Conservation (phyloP, 139 green algal genomes). For the Raphidocelis subcapitata region DNA sequence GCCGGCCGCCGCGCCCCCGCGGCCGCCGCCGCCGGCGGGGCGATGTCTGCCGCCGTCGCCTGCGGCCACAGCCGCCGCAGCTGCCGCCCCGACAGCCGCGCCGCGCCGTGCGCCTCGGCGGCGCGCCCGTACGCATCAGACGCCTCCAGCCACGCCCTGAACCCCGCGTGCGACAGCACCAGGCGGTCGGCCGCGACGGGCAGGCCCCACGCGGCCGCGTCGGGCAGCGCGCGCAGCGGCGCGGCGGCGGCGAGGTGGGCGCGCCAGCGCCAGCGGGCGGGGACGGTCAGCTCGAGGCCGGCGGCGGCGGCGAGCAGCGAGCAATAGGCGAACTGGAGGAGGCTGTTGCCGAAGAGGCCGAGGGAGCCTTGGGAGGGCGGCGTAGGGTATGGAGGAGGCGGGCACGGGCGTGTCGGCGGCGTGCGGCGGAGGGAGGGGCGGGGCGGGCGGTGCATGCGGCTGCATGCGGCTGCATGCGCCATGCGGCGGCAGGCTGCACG, state of each 20-base stretch:
- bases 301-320: too few relatives aligned
- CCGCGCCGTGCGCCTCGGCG: background rate
- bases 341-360: too few relatives aligned
- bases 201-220: background rate
- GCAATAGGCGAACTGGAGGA: too few relatives aligned
- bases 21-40: background rate
- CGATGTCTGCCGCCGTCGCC: background rate
- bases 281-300: background rate
- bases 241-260: background rate
- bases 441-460: too few relatives aligned
- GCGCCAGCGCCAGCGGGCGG: background rate
- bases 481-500: too few relatives aligned
- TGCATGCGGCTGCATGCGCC: too few relatives aligned
- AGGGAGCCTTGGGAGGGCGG: too few relatives aligned
- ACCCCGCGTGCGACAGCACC: background rate
- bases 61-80: background rate
- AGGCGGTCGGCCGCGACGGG: background rate
- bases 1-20: too few relatives aligned
- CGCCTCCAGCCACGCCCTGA: background rate
- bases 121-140: background rate
- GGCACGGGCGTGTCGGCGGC: too few relatives aligned
- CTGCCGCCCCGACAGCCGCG: background rate
- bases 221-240: background rate
- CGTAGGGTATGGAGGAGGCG: too few relatives aligned
- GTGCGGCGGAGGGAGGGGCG: too few relatives aligned